These are phyloP conservation scores for Sugiyamaella smithiae DNA, from an alignment of 805 yeast species.

Conservation along the genomic window DNA sequence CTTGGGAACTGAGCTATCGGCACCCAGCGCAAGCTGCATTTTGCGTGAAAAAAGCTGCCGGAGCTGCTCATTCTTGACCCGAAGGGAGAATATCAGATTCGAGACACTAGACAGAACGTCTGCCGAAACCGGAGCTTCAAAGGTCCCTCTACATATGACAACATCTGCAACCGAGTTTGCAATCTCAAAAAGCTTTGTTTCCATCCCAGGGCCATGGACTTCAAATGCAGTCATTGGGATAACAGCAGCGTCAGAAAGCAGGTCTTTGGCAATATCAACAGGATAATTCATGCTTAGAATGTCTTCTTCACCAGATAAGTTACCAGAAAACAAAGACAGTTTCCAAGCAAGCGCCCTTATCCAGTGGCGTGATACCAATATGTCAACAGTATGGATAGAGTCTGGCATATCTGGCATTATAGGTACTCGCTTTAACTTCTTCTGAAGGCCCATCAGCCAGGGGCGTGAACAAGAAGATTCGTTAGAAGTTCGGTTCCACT, in stretches of 20 bases:
- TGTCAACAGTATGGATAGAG: constrained; percentile 14
- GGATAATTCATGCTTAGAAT: constrained; percentile 15
- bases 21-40: constrained; percentile 1
- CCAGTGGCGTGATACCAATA: constrained; percentile 20
- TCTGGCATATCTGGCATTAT: constrained; percentile 7
- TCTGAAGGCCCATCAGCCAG: constrained; percentile 13
- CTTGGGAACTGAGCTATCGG: not conserved
- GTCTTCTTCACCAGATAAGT: constrained; percentile 7
- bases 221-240: constrained; percentile 15
- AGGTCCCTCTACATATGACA: constrained; percentile 8
- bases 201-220: constrained; percentile 21
- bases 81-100: constrained; percentile 8
- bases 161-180: constrained; percentile 15
- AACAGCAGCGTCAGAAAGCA: constrained; percentile 9
- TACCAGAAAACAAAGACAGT: constrained; percentile 13
- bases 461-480: constrained; percentile 8
- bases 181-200: constrained; percentile 16
- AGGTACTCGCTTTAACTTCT: constrained; percentile 8
- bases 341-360: constrained; percentile 20
- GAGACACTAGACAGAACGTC: constrained; percentile 9
- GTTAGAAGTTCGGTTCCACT: constrained; percentile 4
- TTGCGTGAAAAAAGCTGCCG: constrained; percentile 12
- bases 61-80: constrained; percentile 10
- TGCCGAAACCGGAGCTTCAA: not conserved
- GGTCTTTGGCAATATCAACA: constrained; percentile 14